These are phyloP conservation scores for Citrus unshiu DNA, from an alignment of 345 rosid species.

Conservation along the genomic window DNA sequence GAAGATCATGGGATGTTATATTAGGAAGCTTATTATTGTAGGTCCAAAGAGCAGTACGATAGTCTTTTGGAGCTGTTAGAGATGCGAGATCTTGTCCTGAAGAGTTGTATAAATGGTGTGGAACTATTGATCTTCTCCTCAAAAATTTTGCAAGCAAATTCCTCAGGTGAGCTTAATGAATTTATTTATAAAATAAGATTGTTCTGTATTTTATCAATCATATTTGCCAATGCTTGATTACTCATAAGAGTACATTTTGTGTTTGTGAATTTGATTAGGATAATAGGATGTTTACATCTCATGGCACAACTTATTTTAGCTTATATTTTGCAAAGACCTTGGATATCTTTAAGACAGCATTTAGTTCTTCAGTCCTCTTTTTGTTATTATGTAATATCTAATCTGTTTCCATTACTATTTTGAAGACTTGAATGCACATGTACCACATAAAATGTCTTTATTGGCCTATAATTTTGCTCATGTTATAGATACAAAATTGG, in stretches of 20 bases:
- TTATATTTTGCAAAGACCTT: background rate
- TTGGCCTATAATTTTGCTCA: background rate
- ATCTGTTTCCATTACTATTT: background rate
- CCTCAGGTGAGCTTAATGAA: constrained; percentile 1
- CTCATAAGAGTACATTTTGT: background rate
- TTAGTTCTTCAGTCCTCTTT: background rate
- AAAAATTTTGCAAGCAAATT: background rate
- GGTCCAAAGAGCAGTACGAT: constrained; percentile 6
- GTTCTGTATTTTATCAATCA: background rate
- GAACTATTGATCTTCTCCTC: constrained; percentile 9
- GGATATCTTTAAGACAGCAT: background rate
- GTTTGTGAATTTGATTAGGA: background rate
- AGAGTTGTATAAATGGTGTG: constrained; percentile 6
- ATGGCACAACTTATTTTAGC: background rate
- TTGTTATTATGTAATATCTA: background rate
- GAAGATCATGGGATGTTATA: background rate
- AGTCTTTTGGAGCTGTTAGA: constrained; percentile 1
- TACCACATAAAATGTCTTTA: background rate
- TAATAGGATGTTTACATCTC: background rate
- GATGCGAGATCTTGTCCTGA: constrained; percentile 3
- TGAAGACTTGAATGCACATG: background rate
- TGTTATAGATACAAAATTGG: background rate
- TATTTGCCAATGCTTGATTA: background rate
- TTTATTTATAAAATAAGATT: background rate
- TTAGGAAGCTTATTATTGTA: background rate